Conservation (phyloP, 176 grass and related monocot species). For the Carex cristatella region DNA sequence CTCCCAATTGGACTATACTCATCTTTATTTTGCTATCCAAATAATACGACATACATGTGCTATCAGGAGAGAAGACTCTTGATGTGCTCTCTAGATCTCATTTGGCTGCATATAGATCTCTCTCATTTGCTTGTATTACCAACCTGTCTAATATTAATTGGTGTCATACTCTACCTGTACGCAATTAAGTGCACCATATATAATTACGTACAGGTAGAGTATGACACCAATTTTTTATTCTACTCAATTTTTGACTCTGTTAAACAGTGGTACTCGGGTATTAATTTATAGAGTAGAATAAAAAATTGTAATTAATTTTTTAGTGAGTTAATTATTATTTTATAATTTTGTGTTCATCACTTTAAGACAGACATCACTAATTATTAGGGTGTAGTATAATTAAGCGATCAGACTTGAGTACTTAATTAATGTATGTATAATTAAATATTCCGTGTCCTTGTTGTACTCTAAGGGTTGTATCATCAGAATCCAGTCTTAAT, state of each 20-base stretch:
- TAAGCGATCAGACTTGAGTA: too few species aligned
- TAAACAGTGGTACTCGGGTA: background rate
- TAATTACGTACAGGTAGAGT: too few species aligned
- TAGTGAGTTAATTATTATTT: background rate
- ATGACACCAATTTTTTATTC: too few species aligned
- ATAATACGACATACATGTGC: conserved; percentile 16
- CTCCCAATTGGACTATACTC: background rate
- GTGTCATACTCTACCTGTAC: conserved; percentile 14
- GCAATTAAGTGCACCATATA: background rate
- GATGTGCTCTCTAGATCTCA: background rate
- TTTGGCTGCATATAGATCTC: background rate
- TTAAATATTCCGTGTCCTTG: conserved; percentile 7
- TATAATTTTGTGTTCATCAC: background rate
- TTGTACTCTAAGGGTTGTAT: background rate
- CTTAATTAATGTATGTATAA: background rate
- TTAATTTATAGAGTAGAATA: background rate
- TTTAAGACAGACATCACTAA: background rate
- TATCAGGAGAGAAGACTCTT: background rate
- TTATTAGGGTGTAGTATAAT: background rate
- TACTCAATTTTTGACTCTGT: background rate
- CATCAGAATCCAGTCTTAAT: background rate
- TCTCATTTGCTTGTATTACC: background rate
- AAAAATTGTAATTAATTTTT: background rate
- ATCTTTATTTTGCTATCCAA: conserved; percentile 6
- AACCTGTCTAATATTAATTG: background rate